Conservation (phyloP, 768 basidiomycete genomes). For the Fomitopsis serialis region DNA sequence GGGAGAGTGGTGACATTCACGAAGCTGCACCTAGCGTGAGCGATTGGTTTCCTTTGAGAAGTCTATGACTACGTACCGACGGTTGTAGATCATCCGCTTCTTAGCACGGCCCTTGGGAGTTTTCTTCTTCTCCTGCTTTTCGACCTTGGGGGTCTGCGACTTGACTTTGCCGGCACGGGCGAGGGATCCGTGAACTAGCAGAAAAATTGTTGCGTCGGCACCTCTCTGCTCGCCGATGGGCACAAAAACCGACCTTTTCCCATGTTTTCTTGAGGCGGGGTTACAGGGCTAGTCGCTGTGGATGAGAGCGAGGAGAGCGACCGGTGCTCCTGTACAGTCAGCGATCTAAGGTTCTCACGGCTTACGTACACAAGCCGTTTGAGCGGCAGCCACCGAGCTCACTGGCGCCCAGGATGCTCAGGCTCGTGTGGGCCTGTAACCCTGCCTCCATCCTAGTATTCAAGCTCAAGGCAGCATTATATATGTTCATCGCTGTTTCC, state of each 20-base stretch:
- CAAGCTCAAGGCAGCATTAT: too few relatives aligned
- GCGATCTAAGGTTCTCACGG: conserved; percentile 7
- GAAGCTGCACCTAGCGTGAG: conserved; percentile 46
- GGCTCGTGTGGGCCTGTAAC: too few relatives aligned
- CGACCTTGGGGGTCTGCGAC: conserved; percentile 96
- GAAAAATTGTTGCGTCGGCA: background rate
- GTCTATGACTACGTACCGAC: conserved; percentile 52
- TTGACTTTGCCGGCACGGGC: conserved; percentile 99
- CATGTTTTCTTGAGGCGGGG: conserved; percentile 58
- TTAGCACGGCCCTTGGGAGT: conserved; percentile 94
- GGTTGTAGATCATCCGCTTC: conserved; percentile 93
- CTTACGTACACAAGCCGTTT: background rate
- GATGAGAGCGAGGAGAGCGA: conserved; percentile 23
- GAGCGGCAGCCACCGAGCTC: too few relatives aligned
- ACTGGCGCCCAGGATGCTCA: too few relatives aligned
- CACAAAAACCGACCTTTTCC: conserved; percentile 51
- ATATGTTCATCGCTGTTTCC: too few relatives aligned
- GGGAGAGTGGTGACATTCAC: conserved; percentile 90
- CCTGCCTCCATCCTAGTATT: too few relatives aligned
- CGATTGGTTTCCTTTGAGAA: background rate
- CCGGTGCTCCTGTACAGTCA: conserved; percentile 16
- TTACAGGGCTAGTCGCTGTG: conserved; percentile 29
- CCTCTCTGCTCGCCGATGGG: conserved; percentile 1
- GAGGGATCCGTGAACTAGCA: conserved; percentile 93
- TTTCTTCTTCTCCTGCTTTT: conserved; percentile 99